phyloP scores from a whole-genome alignment of 164 flowering plant species.

The Santalum album region DNA sequence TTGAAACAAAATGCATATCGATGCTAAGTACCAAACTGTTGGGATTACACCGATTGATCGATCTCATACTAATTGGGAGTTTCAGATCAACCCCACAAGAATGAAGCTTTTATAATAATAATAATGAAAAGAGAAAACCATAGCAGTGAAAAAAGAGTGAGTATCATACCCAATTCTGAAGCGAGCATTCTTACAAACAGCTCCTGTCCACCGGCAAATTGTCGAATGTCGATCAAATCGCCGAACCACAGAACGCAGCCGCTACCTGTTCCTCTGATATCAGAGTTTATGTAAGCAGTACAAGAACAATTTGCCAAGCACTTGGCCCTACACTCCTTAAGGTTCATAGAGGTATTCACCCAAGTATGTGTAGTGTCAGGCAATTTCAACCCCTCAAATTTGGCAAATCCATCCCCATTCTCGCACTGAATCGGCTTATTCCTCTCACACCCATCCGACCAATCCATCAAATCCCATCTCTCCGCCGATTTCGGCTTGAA shows the following conservation, averaged over 20 bases:
- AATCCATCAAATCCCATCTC: background rate
- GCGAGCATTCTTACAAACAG: conserved; percentile 15
- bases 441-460: conserved; percentile 14
- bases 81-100: too few relatives aligned
- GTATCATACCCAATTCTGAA: conserved; percentile 8
- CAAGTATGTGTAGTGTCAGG: too few relatives aligned
- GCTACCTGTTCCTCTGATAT: conserved; percentile 14
- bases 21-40: too few relatives aligned
- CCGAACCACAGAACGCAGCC: conserved; percentile 30
- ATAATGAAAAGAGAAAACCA: background rate
- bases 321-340: conserved; percentile 17
- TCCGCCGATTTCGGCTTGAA: background rate
- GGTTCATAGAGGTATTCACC: conserved; percentile 11
- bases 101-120: too few relatives aligned
- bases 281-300: conserved; percentile 19
- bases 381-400: conserved; percentile 16
- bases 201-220: conserved; percentile 14
- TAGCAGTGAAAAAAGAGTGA: background rate
- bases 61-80: too few relatives aligned
- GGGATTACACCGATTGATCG: too few relatives aligned
- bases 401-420: conserved; percentile 11
- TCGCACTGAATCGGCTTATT: too few relatives aligned
- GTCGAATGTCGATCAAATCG: conserved; percentile 20
- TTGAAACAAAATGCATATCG: too few relatives aligned
- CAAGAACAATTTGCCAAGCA: conserved; percentile 33